These are phyloP conservation scores for Salvia hispanica DNA, from an alignment of 257 asterid genomes.

Conservation along the genomic window DNA sequence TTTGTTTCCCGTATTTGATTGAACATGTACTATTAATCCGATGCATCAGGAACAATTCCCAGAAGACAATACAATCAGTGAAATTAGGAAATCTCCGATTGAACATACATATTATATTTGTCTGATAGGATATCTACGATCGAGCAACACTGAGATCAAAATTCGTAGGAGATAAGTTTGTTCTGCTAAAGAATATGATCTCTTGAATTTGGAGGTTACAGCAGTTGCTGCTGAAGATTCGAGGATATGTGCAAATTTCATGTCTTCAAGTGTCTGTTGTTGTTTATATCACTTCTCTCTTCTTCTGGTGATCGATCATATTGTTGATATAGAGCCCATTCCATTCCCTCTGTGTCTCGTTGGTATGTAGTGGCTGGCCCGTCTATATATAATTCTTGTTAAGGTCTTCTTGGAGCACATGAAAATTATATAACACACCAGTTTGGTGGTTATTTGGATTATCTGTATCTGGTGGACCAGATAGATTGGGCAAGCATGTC, in stretches of 20 bases:
- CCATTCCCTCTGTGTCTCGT: constrained; percentile 62
- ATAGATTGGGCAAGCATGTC: constrained; percentile 71
- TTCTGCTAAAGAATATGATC: no score
- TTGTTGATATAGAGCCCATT: constrained; percentile 47
- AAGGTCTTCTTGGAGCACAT: constrained; percentile 65
- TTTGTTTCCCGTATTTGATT: no score
- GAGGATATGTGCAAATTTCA: constrained; percentile 79
- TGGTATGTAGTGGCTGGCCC: constrained; percentile 82
- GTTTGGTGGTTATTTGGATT: constrained; percentile 38
- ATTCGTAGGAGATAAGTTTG: no score
- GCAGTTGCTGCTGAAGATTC: constrained; percentile 73
- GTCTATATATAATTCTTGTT: constrained; percentile 59
- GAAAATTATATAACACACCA: constrained; percentile 74
- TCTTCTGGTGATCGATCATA: constrained; percentile 44
- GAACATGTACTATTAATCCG: no score
- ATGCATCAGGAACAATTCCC: no score
- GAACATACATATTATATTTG: no score
- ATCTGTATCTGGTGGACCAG: constrained; percentile 88
- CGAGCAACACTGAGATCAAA: no score
- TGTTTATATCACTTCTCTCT: constrained; percentile 63
- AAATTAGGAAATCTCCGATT: no score
- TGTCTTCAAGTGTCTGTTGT: constrained; percentile 74
- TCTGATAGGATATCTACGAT: no score
- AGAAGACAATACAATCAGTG: no score
- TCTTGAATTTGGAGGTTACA: constrained; percentile 62